Evolutionary conservation across 1,284 basidiomycete species (phyloP).

Genomic region (Golubevia sp.): DNA sequence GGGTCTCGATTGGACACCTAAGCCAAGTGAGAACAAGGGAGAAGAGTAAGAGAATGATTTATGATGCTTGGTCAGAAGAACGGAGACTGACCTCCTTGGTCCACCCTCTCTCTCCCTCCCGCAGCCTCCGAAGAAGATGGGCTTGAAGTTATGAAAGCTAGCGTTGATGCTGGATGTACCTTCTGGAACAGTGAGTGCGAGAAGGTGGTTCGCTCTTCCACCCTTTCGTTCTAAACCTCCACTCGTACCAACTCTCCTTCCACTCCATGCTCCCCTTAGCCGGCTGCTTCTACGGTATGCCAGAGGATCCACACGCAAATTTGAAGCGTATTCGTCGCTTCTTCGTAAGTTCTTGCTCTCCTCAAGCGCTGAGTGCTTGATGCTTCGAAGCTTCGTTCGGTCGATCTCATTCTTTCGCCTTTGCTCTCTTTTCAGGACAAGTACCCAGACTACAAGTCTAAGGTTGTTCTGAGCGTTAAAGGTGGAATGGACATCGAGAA

Average conservation of each 20-base stretch:
- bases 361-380: neutral
- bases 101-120: neutral
- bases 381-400: too few species aligned
- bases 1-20: conserved; percentile 32
- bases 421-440: conserved; percentile 3
- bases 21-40: conserved; percentile 7
- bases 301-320: conserved; percentile 28
- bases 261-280: conserved; percentile 1
- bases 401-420: neutral
- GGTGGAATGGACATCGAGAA: conserved; percentile 27
- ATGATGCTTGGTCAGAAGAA: too few species aligned
- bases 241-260: neutral
- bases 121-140: conserved; percentile 25
- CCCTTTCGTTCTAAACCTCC: neutral
- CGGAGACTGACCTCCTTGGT: too few species aligned
- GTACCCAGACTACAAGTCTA: conserved; percentile 40
- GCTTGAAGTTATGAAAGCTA: conserved; percentile 30
- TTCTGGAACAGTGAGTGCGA: conserved; percentile 20
- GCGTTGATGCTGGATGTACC: conserved; percentile 29
- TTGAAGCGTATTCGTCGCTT: conserved; percentile 37
- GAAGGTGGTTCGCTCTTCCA: neutral
- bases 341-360: conserved; percentile 15
- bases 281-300: conserved; percentile 44
- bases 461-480: conserved; percentile 43
- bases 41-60: too few species aligned